Percentiles rank a stretch among this genome's conserved stretches.
Evolutionary conservation across 495 filamentous ascomycete genomes (phyloP).

Genomic region (Sordaria brevicollis): DNA sequence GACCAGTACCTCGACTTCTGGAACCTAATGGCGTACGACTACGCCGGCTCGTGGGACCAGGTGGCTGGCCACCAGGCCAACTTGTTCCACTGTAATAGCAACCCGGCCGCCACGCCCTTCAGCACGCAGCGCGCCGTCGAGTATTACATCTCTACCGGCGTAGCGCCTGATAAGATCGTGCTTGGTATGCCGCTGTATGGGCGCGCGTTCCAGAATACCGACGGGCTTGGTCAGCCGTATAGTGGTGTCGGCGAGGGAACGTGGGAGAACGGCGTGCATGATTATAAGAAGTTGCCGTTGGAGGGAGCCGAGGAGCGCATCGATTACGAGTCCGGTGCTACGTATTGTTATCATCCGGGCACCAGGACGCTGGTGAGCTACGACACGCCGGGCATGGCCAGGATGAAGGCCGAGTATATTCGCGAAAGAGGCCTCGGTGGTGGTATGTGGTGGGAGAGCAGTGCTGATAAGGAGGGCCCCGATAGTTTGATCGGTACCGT

Average conservation of each 20-base stretch:
- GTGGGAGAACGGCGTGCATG: conserved; percentile 85
- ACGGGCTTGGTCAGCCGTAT: conserved; percentile 59
- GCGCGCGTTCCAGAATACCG: conserved; percentile 68
- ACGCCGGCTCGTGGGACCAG: conserved; percentile 66
- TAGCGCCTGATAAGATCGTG: conserved; percentile 61
- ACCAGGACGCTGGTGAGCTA: conserved; percentile 63
- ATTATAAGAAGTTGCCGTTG: conserved; percentile 62
- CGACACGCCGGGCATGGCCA: conserved; percentile 59
- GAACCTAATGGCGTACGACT: conserved; percentile 87
- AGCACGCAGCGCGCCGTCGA: conserved; percentile 57
- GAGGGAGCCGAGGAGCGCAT: conserved; percentile 40
- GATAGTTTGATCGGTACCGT: conserved; percentile 64
- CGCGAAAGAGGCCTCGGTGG: conserved; percentile 57
- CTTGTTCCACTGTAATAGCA: conserved; percentile 44
- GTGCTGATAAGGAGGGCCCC: conserved; percentile 57
- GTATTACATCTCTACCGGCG: conserved; percentile 55
- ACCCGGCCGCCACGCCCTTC: conserved; percentile 61
- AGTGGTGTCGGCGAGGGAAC: conserved; percentile 63
- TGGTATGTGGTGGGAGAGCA: conserved; percentile 96
- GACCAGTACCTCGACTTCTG: conserved; percentile 81
- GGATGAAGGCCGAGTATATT: conserved; percentile 62
- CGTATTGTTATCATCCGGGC: conserved; percentile 58
- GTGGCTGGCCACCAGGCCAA: conserved; percentile 75
- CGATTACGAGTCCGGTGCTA: conserved; percentile 49
- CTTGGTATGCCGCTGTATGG: conserved; percentile 92